Base-by-base conservation (phyloP, 2,329 filamentous ascomycete genomes). In the Bipolaris sorokiniana region DNA sequence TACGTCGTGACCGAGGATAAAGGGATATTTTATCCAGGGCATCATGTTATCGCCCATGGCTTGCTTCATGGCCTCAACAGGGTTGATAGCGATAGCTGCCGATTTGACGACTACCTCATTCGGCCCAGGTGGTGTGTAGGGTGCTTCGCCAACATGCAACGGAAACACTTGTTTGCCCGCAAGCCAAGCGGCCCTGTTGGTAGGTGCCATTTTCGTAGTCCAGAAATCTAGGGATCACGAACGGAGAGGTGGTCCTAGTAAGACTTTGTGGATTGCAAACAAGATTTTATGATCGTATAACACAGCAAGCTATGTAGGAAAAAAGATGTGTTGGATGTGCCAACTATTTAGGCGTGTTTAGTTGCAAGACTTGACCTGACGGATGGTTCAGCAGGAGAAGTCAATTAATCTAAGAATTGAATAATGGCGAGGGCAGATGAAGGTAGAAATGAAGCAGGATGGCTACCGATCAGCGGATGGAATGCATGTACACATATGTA, bases 11-110 rank as follows among this genome's bases (percentile, higher is more conserved):
- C 80, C 80, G 2, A 69, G 54, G 7, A 65, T 42, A 22, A 62
- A 56, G 3, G 63, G 62, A 34, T 59, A 63, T 34, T 58, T 51
- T 10, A 63, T 45, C 48, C 51, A 54, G 15, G 33, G 22, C 34
- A 37, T 37, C 50, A 53, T 53, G 26, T 51, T 59, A 40, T 56
- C 58, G 7, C 66, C 65, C 20, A 60, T 42, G 13, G 55, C 59
- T 50, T 78, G 76, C 11, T 76, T 55, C 26, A 70, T 77, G 72
- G 76, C 76, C 61, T 81, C 79, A 16, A 81, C 69, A 0, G 77
- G 76, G 56, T 81, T 81, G 51, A 82, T 73, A 1, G 77, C 78
- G 1, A 79, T 61, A 15, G 77, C 77, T 7, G 57, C 52, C 36
- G 77, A 77, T 44, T 75, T 74, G 41, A 81, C 67, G 7, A 79